These are phyloP conservation scores for Quercus phellos DNA, from an alignment of 331 rosid genomes.

Conservation along the genomic window DNA sequence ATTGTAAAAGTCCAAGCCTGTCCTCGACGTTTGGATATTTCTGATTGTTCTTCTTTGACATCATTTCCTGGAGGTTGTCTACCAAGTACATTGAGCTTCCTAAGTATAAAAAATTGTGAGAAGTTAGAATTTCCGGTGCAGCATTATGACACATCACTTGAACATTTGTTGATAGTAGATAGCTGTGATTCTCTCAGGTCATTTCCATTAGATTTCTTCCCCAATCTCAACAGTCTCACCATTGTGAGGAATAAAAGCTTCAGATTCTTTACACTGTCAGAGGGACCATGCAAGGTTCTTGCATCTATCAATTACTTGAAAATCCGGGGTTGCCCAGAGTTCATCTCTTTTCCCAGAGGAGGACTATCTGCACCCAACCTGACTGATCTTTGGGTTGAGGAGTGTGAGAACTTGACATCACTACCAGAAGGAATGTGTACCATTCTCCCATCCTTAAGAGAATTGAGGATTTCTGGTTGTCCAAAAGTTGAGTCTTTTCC, in stretches of 20 bases:
- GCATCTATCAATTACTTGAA: neutral
- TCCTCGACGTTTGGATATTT: neutral
- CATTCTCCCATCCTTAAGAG: slow-evolving; percentile 6
- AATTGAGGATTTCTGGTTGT: fast-evolving
- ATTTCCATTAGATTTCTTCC: slow-evolving; percentile 6
- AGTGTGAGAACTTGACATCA: neutral
- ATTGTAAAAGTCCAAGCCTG: neutral
- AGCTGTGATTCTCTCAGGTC: neutral
- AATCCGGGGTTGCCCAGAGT: neutral
- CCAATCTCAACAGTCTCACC: neutral
- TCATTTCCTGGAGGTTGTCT: slow-evolving; percentile 2
- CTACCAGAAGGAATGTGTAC: neutral
- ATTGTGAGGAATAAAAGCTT: neutral
- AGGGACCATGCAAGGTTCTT: neutral
- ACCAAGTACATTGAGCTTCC: neutral
- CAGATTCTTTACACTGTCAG: neutral
- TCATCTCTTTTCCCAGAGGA: neutral
- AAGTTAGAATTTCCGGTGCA: neutral
- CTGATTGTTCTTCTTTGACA: neutral
- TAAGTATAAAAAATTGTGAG: neutral
- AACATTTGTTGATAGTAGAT: neutral
- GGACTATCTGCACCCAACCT: neutral
- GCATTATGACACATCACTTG: neutral
- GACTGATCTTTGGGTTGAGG: neutral
- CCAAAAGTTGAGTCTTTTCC: slow-evolving; percentile 12